Base-by-base conservation (phyloP, 345 rosid species). In the Gossypium mustelinum region DNA sequence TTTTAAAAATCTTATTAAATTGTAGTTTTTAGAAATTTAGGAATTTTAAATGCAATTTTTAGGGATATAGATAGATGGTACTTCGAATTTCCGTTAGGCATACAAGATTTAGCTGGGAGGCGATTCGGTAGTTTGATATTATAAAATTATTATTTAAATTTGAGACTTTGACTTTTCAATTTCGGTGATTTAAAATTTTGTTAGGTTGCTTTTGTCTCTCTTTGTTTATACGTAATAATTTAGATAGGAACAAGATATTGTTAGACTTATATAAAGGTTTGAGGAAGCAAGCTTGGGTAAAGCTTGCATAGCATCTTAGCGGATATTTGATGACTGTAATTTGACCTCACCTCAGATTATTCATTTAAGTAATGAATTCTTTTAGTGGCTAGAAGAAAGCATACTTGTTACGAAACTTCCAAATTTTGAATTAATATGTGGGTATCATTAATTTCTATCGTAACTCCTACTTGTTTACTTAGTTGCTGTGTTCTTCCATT, bases 311-410 rank as follows among this genome's bases (percentile, higher is more conserved):
- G 45, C 67, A 2, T 25, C 41, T 60, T 60, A 7, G 50, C 12
- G 12, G 50, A 55, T 55, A 55, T n/a, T 55, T 55, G 63, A 16
- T 24, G 63, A 34, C 63, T 59, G 65, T 60, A 47, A 18, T 13
- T 65, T 44, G 4, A 22, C 12, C 55, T 24, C 18, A 13, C 41
- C 29, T 47, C 41, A 13, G 3, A 22, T 50, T 48, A 13, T 68
- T 25, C 12, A 22, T 68, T 11, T 20, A 47, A 13, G 39, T 24
- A 3, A 68, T 16, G 44, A 9, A 29, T 25, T 51, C 45, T 51
- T 9, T 69, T 47, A 24, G 55, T 68, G 72, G 72, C 61, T 60
- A 27, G n/a, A 67, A 47, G 39, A 27, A 70, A 29, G 6, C 17
- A 9, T 12, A n/a, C 60, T 1, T 27, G 12, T n/a, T 4, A 29